A percentile compares a stretch with the other conserved stretches of the same genome.
Conservation (phyloP, 306 rosid species). For the Cucurbita maxima region DNA sequence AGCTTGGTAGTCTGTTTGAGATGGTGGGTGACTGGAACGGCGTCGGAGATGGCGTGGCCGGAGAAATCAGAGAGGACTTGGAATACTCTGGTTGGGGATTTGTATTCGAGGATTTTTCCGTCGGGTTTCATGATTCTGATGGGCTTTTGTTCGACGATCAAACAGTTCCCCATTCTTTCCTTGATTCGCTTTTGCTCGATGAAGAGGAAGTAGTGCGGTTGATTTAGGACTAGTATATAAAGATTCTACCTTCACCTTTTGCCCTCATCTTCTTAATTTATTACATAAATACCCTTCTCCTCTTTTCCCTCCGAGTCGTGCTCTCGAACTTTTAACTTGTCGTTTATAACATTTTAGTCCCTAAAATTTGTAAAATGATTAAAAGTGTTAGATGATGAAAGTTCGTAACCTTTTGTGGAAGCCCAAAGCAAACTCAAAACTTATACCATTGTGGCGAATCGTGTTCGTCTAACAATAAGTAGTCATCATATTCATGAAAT, state of each 20-base stretch:
- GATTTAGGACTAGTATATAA: background rate
- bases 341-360: too few species aligned
- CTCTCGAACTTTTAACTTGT: background rate
- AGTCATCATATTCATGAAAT: too few species aligned
- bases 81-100: slow-evolving; percentile 36
- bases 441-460: too few species aligned
- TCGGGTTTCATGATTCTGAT: slow-evolving; percentile 61
- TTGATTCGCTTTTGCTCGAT: background rate
- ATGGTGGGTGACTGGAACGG: slow-evolving; percentile 23
- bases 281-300: background rate
- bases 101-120: slow-evolving; percentile 64
- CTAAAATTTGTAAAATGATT: too few species aligned
- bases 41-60: slow-evolving; percentile 51
- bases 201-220: background rate
- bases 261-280: background rate
- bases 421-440: too few species aligned
- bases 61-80: slow-evolving; percentile 46
- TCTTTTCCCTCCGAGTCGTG: background rate
- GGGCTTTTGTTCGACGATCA: slow-evolving; percentile 31
- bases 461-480: too few species aligned
- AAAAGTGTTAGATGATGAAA: too few species aligned
- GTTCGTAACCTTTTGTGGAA: too few species aligned
- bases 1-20: slow-evolving; percentile 43
- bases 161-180: slow-evolving; percentile 58
- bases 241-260: background rate